Conservation (phyloP, 306 rosid species). For the Cucumis sativus region DNA sequence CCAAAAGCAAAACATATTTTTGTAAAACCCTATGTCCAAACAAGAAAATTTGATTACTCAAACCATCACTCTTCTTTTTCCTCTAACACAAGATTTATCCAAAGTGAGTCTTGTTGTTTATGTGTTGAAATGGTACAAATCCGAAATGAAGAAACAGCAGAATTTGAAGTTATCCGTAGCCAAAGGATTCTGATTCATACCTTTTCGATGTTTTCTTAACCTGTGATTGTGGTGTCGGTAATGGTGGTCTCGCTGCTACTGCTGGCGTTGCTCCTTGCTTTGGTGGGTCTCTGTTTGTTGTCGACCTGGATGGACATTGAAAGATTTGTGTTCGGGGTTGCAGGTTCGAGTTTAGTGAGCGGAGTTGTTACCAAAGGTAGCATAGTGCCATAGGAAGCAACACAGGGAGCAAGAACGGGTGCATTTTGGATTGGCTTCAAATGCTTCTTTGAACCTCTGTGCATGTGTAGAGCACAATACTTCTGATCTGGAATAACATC, state of each 20-base stretch:
- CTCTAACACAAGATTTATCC: background rate
- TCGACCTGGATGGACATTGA: slow-evolving; percentile 47
- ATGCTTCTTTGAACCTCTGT: slow-evolving; percentile 68
- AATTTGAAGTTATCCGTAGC: background rate
- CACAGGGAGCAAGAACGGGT: slow-evolving; percentile 12
- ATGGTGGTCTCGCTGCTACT: slow-evolving; percentile 49
- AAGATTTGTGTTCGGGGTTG: slow-evolving; percentile 43
- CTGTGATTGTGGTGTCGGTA: slow-evolving; percentile 35
- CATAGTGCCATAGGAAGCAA: slow-evolving; percentile 6
- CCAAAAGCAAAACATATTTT: background rate
- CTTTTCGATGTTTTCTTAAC: slow-evolving; percentile 23
- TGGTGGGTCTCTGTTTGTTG: slow-evolving; percentile 7
- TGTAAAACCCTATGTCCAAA: background rate
- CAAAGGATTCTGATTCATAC: background rate
- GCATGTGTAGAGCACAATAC: slow-evolving; percentile 63
- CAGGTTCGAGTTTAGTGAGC: slow-evolving; percentile 11
- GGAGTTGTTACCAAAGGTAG: background rate
- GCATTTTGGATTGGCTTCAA: slow-evolving; percentile 10
- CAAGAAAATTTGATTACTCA: background rate
- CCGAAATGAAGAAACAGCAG: background rate
- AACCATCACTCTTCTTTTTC: background rate
- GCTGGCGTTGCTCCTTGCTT: slow-evolving; percentile 29
- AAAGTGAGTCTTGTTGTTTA: background rate
- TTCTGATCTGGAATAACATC: slow-evolving; percentile 48
- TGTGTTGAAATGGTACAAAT: background rate